phyloP scores from a whole-genome alignment of 1,284 basidiomycete genomes.

The Agaricales sp. region DNA sequence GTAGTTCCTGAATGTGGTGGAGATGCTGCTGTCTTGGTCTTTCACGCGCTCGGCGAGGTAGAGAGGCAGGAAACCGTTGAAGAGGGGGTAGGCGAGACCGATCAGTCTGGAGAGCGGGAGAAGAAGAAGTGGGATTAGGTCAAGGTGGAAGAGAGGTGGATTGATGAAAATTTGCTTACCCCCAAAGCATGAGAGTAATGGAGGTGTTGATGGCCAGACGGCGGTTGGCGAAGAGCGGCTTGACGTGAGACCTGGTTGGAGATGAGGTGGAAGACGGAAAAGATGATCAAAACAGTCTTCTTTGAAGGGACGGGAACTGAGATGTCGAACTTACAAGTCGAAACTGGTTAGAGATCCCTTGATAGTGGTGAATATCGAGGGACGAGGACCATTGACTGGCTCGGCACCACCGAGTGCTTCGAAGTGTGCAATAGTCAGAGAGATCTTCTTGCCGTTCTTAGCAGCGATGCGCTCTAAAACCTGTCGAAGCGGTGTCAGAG shows the following conservation, averaged over 20 bases:
- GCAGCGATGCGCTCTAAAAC: constrained; percentile 38
- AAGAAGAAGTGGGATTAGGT: background rate
- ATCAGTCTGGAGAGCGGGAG: constrained; percentile 25
- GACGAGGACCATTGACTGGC: constrained; percentile 10
- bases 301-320: too few relatives aligned
- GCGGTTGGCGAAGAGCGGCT: constrained; percentile 38
- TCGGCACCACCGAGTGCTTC: constrained; percentile 20
- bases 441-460: constrained; percentile 37
- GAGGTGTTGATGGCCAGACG: constrained; percentile 40
- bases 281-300: background rate
- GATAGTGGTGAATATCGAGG: constrained; percentile 21
- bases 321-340: too few relatives aligned
- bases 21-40: constrained; percentile 17
- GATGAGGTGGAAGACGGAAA: constrained; percentile 1
- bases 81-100: constrained; percentile 53
- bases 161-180: constrained; percentile 18
- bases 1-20: constrained; percentile 37
- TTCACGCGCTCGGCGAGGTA: constrained; percentile 36
- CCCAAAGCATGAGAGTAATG: constrained; percentile 45
- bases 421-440: constrained; percentile 35
- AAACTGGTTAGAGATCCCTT: constrained; percentile 23
- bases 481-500: constrained; percentile 15
- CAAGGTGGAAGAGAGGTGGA: too few relatives aligned
- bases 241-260: constrained; percentile 34
- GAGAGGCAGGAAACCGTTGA: constrained; percentile 39